Evolutionary conservation across 2,329 filamentous ascomycete genomes (phyloP), one percentile per base, ranked within the genome.

Genomic region (Beauveria brongniartii): DNA sequence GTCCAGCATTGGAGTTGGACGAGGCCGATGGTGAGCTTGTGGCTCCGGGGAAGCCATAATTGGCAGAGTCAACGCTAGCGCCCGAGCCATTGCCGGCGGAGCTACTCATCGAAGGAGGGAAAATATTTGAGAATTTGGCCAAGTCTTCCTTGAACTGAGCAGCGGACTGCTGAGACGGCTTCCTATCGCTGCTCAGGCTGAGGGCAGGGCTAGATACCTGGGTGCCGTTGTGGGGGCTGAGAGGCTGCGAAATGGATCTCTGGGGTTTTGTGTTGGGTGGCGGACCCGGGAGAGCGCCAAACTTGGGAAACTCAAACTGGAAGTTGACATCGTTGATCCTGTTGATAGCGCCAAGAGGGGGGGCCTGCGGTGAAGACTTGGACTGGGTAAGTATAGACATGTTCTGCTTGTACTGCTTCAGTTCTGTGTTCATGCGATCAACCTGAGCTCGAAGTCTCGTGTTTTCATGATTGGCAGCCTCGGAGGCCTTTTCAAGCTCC

Each of bases 281-380:
- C 8, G 79, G 76, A 5, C 82, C 79, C 0, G 83, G 82, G 28
- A 95, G 81, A 62, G 86, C 82, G 52, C 94, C 94, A 69, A 99
- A 97, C 71, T 90, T 92, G 65, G 94, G 93, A 65, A 97, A 97
- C 67, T 97, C 93, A 67, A 99, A 97, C 66, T 93, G 88, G 71
- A 97, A 97, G 71, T 89, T 92, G 71, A 89, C 88, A 64, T 89
- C 88, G 68, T 81, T 85, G 59, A 87, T 77, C 66, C 85, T 87
- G 72, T 78, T 83, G 64, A 84, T 71, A 24, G 78, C 72, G 68
- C 81, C 77, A 68, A 81, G 78, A 1, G 67, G 59, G 0, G 67
- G 58, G 55, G 70, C 71, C 71, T 82, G 74, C 1, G 67, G 61
- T 2, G 80, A 62, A 20, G 65, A 62, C 64, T 66, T 71, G 67